Base-by-base conservation (phyloP, 2,329 filamentous ascomycete species). In the Canariomyces notabilis region DNA sequence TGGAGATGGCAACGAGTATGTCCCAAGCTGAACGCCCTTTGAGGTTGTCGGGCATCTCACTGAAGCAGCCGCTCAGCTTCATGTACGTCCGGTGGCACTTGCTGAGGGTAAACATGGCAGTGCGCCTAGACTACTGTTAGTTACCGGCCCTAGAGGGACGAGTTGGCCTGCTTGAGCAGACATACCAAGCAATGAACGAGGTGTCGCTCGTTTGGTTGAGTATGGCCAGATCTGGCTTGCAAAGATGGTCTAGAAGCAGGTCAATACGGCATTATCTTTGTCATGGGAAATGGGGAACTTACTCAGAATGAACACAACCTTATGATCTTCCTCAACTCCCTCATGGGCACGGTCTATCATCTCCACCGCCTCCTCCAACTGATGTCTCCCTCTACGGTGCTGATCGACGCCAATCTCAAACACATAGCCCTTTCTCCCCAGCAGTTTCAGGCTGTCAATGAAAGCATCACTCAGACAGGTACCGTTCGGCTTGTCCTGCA, bases 331-430 rank as follows among this genome's bases (percentile, higher is more conserved):
- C 0, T 69, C 67, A 1, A 82, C 78, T 2, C 72, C 78, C 5
- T 80, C 72, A 60, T 87, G 82, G 7, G 86, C 79, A 56, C 67
- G 76, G 56, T 76, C 74, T 61, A 89, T 80, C 76, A 89, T 84
- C 63, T 80, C 76, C 11, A 85, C 74, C 4, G 79, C 72, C 67
- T 89, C 85, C 46, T 84, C 80, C 52, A 88, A 72, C 70, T 88
- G 88, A 69, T 77, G 80, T 48, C 83, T 73, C 5, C 89, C 90
- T 21, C 85, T 80, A n/a, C 79, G 74, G 62, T 87, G 79, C 58
- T 86, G 80, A 71, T 96, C 89, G 11, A 95, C 79, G 0, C 87
- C 89, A 0, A 95, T 70, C 62, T 96, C 91, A 63, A 96, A 95
- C 1, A 78, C 75, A 58, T 83, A 77, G 0, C 79, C 79, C 50